phyloP scores from a whole-genome alignment of 2,329 filamentous ascomycete species.

The Calonectria multiphialidica region DNA sequence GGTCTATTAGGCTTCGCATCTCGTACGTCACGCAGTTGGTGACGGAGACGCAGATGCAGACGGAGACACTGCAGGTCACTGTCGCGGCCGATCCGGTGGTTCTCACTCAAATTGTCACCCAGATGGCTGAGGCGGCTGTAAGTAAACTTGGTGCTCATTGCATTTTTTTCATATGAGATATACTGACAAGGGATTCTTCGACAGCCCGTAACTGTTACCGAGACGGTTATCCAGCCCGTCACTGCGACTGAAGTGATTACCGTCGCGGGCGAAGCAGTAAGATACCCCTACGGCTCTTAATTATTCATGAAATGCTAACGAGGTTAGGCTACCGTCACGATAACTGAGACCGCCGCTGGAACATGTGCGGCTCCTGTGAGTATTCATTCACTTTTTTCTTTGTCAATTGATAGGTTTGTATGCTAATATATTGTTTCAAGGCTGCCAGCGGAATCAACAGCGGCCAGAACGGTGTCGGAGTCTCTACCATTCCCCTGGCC shows the following conservation, averaged over 20 bases:
- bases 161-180: too few relatives aligned
- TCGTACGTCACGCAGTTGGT: constrained; percentile 39
- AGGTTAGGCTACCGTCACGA: constrained; percentile 29
- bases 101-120: constrained; percentile 31
- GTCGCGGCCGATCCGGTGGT: constrained; percentile 30
- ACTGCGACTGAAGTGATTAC: constrained; percentile 27
- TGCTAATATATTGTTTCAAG: not conserved
- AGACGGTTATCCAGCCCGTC: constrained; percentile 24
- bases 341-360: constrained; percentile 34
- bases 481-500: constrained; percentile 46
- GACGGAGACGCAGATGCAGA: constrained; percentile 34
- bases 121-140: constrained; percentile 32
- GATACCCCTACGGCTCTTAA: not conserved
- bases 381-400: not conserved
- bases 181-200: constrained; percentile 8
- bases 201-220: constrained; percentile 32
- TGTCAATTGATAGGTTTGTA: not conserved
- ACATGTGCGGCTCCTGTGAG: constrained; percentile 19
- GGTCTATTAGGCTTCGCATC: constrained; percentile 32
- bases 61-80: constrained; percentile 37
- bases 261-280: constrained; percentile 34
- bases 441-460: not conserved
- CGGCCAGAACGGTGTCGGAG: constrained; percentile 42
- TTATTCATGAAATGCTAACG: constrained; percentile 1
- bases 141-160: not conserved